Base-by-base conservation (phyloP, 1,139 yeast species). In the Lodderomyces orthopsilosis region DNA sequence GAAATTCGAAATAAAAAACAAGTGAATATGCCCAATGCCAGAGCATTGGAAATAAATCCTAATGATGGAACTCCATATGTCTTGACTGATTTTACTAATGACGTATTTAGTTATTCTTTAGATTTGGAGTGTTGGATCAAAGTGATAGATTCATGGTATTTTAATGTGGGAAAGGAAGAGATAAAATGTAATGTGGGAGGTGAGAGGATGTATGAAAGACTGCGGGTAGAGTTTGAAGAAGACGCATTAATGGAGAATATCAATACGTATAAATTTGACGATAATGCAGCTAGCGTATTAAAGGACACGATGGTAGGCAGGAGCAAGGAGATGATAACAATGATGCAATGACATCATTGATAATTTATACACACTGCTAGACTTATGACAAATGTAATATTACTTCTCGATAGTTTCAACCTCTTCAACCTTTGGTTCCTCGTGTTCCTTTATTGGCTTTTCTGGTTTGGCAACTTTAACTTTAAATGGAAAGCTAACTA, bases 141-240 rank as follows among this genome's bases (percentile, higher is more conserved):
- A 44, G 56, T 67, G 0, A 54, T 75, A 14, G 82, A 78, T 47
- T 66, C 79, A 1, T 77, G 81, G 80, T 74, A 73, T 48, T 65
- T 53, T 43, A 51, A 58, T 24, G 53, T 44, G 1, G 40, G 38
- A 4, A 37, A 40, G 5, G 49, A 45, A 21, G n/a, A 27, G 2
- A 17, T 14, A 2, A 37, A 13, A 6, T 13, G 22, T 3, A 37
- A 43, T 27, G 13, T n/a, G 22, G 18, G 18, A 21, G 19, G 46
- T 10, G 34, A 40, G 10, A 19, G 41, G 12, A 22, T 49, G 26
- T 28, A 42, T 6, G 24, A 37, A 13, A 44, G 35, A 13, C 45
- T 43, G 41, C 40, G 12, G 14, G 12, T 41, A 9, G 34, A 34
- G 14, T 45, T 43, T 43, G 43, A 52, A 21, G 55, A 62, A 12